phyloP scores from a whole-genome alignment of 805 yeast genomes.

The Scheffersomyces ergatensis region DNA sequence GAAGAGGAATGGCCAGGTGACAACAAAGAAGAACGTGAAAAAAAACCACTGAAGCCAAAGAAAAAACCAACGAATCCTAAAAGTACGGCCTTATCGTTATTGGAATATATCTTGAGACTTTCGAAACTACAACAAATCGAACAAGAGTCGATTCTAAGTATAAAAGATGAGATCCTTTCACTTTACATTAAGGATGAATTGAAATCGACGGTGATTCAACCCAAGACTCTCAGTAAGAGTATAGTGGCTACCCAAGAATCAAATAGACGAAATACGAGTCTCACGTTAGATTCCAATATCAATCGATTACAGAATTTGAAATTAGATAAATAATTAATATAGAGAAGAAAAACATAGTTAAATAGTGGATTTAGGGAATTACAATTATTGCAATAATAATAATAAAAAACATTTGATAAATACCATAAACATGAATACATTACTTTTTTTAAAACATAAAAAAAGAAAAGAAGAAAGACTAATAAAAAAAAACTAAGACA shows the following conservation, averaged over 20 bases:
- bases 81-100: constrained; percentile 46
- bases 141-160: constrained; percentile 47
- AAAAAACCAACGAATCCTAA: constrained; percentile 6
- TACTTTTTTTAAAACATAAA: too few species aligned
- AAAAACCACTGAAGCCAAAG: not conserved
- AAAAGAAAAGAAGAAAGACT: too few species aligned
- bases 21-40: constrained; percentile 12
- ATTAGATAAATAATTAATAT: not conserved
- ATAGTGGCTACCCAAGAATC: not conserved
- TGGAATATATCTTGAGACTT: constrained; percentile 64
- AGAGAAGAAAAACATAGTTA: too few species aligned
- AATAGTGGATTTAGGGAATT: too few species aligned
- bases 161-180: constrained; percentile 65
- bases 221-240: not conserved
- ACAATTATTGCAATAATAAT: too few species aligned
- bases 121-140: constrained; percentile 61
- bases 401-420: too few species aligned
- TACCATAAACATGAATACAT: too few species aligned
- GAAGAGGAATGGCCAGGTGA: constrained; percentile 20
- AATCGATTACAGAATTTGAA: constrained; percentile 29
- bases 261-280: not conserved
- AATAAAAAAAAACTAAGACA: too few species aligned
- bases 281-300: constrained; percentile 27
- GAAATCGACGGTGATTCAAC: constrained; percentile 4
- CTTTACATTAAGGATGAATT: constrained; percentile 60